Conservation (phyloP, 306 rosid species). For the Cicer pinnatifidum region DNA sequence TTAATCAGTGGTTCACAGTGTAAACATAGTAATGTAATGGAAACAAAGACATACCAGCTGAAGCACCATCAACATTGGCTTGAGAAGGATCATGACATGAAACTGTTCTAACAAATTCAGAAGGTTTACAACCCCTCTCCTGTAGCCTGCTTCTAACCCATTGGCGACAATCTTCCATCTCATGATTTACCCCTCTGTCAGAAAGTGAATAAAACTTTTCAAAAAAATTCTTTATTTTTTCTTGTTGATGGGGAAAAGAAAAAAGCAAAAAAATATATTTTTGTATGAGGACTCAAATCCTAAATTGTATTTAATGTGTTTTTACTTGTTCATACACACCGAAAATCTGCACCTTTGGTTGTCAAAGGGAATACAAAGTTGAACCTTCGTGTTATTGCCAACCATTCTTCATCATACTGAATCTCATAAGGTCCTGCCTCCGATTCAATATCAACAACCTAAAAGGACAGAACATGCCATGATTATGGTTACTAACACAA, state of each 20-base stretch:
- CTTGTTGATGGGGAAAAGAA: slow-evolving; percentile 1
- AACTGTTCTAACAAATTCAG: slow-evolving; percentile 75
- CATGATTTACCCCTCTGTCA: slow-evolving; percentile 58
- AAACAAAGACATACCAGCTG: slow-evolving; percentile 51
- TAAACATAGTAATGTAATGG: slow-evolving; percentile 25
- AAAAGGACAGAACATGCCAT: slow-evolving; percentile 42
- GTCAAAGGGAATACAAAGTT: slow-evolving; percentile 78
- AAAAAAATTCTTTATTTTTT: not conserved
- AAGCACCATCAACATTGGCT: slow-evolving; percentile 46
- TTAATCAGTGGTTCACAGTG: slow-evolving; percentile 1
- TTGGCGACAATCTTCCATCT: slow-evolving; percentile 65
- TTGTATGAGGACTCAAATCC: slow-evolving; percentile 4
- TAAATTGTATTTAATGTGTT: slow-evolving; percentile 21
- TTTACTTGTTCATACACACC: slow-evolving; percentile 57
- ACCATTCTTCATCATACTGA: slow-evolving; percentile 94
- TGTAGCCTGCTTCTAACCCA: slow-evolving; percentile 73
- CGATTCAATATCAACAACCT: slow-evolving; percentile 85
- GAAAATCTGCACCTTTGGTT: slow-evolving; percentile 56
- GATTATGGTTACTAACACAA: slow-evolving; percentile 40
- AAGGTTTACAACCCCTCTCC: slow-evolving; percentile 76
- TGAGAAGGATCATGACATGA: slow-evolving; percentile 69
- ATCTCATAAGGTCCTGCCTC: slow-evolving; percentile 82
- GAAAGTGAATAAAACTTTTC: slow-evolving; percentile 20
- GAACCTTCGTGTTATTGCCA: slow-evolving; percentile 80
- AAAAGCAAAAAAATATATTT: slow-evolving; percentile 1